A percentile compares a stretch with the other conserved stretches of the same genome.
These are phyloP conservation scores for Mrakia hoshinonis DNA, from an alignment of 768 basidiomycete genomes.

Conservation along the genomic window DNA sequence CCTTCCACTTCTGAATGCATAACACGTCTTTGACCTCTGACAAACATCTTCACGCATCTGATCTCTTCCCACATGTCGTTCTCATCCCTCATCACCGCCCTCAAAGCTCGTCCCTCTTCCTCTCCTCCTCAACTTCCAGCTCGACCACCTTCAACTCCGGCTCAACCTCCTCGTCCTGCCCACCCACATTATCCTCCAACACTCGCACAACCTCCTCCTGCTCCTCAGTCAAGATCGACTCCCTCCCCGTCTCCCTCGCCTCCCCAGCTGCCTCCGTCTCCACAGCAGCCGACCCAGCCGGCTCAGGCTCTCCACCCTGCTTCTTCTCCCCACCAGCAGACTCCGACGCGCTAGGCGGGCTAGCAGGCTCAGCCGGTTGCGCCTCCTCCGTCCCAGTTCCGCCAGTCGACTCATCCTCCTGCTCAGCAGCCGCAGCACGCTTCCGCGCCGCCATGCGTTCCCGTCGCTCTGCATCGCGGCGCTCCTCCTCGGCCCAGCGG, in stretches of 20 bases:
- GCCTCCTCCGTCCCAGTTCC: conserved; percentile 6
- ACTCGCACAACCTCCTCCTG: conserved; percentile 1
- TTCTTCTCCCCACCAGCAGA: background rate
- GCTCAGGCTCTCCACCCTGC: background rate
- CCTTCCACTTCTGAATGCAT: too few relatives aligned
- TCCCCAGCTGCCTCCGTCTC: background rate
- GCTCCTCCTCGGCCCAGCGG: conserved; percentile 27
- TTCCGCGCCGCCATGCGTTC: conserved; percentile 21
- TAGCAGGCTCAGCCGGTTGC: conserved; percentile 1
- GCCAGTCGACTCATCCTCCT: background rate
- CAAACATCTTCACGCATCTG: too few relatives aligned
- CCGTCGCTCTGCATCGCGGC: conserved; percentile 19
- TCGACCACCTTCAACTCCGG: conserved; percentile 14
- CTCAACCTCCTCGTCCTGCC: conserved; percentile 4
- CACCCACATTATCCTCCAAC: conserved; percentile 4
- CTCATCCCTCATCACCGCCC: too few relatives aligned
- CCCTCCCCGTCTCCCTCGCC: background rate
- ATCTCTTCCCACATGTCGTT: too few relatives aligned
- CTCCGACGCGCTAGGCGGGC: too few relatives aligned
- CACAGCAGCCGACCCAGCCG: background rate
- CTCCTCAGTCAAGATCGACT: background rate
- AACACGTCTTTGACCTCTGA: too few relatives aligned
- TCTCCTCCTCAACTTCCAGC: conserved; percentile 12
- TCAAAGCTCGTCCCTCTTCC: conserved; percentile 23
- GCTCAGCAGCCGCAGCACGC: background rate